Conservation (phyloP, 306 rosid genomes). For the Cajanus cajan region DNA sequence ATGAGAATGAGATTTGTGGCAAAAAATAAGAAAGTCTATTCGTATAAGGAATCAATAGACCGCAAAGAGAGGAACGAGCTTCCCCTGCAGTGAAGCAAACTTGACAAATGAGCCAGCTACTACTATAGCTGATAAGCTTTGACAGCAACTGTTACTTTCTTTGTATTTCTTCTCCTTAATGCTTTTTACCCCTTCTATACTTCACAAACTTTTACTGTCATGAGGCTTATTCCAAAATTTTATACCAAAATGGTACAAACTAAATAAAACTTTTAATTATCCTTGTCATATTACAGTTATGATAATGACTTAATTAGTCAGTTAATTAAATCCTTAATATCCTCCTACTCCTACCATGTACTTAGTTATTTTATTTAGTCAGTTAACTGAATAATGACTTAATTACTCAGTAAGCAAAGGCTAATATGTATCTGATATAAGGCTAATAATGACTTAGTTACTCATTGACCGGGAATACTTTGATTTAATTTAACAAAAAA, state of each 20-base stretch:
- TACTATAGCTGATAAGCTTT: conserved; percentile 44
- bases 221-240: background rate
- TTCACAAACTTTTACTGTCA: background rate
- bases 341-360: too few species aligned
- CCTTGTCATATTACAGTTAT: background rate
- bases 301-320: background rate
- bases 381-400: background rate
- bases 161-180: background rate
- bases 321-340: background rate
- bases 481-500: too few species aligned
- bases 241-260: background rate
- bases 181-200: background rate
- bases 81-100: conserved; percentile 54
- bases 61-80: conserved; percentile 50
- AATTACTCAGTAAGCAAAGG: background rate
- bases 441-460: too few species aligned
- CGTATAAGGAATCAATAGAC: conserved; percentile 54
- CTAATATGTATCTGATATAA: background rate
- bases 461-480: too few species aligned
- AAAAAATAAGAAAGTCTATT: conserved; percentile 42
- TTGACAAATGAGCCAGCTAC: conserved; percentile 27
- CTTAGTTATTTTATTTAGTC: background rate
- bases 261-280: background rate
- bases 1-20: conserved; percentile 9
- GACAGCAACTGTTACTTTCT: conserved; percentile 45